Evolutionary conservation across 2,329 filamentous ascomycete species (phyloP).

Genomic region (Sclerotinia glacialis): DNA sequence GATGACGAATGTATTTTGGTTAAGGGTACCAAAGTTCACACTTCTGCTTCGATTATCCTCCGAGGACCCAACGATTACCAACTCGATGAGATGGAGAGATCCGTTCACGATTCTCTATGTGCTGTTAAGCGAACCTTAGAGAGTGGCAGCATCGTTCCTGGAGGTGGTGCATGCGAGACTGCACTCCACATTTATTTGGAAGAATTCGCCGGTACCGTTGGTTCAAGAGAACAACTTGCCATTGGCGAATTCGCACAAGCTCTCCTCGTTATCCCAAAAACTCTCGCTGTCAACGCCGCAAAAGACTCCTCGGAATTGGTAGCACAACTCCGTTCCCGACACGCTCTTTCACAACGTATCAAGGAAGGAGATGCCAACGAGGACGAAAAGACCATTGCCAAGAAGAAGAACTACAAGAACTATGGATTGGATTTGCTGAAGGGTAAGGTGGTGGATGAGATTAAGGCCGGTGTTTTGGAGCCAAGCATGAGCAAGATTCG

Average conservation of each 20-base stretch:
- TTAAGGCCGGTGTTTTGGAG: constrained; percentile 94
- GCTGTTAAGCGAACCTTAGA: constrained; percentile 97
- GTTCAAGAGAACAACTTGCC: constrained; percentile 93
- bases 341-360: constrained; percentile 90
- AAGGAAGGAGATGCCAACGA: constrained; percentile 80
- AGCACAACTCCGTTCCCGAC: constrained; percentile 88
- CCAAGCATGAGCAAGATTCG: constrained; percentile 98
- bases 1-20: constrained; percentile 98
- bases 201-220: constrained; percentile 96
- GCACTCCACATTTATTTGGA: constrained; percentile 98
- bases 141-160: constrained; percentile 93
- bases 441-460: constrained; percentile 86
- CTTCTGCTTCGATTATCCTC: constrained; percentile 92
- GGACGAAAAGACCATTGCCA: constrained; percentile 84
- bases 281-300: constrained; percentile 91
- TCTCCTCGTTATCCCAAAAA: constrained; percentile 92
- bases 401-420: constrained; percentile 98
- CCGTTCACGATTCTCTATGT: constrained; percentile 92
- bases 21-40: constrained; percentile 92
- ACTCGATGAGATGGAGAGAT: constrained; percentile 98
- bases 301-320: constrained; percentile 95
- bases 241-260: constrained; percentile 97
- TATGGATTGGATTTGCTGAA: constrained; percentile 89
- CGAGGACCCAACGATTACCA: constrained; percentile 94
- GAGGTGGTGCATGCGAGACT: constrained; percentile 96